These are phyloP conservation scores for Telopea speciosissima DNA, from an alignment of 177 flowering plant species.

Conservation along the genomic window DNA sequence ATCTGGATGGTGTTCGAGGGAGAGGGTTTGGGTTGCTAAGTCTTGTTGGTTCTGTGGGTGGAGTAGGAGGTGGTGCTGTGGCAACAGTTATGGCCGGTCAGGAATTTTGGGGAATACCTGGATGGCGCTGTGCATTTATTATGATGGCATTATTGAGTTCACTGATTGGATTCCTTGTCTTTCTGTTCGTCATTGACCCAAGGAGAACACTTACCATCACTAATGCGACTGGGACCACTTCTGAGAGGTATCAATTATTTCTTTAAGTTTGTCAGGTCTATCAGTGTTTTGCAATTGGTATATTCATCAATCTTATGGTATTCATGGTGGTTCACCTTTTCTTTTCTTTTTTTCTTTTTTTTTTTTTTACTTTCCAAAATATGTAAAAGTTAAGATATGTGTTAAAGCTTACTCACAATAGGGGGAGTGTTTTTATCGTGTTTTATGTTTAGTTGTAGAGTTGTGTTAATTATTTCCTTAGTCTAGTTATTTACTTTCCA, in stretches of 20 bases:
- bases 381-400: too few species aligned
- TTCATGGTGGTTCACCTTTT: neutral
- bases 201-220: constrained; percentile 25
- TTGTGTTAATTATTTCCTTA: too few species aligned
- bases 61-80: constrained; percentile 86
- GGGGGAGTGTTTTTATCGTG: too few species aligned
- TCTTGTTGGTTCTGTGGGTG: constrained; percentile 76
- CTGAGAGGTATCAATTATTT: constrained; percentile 42
- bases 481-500: too few species aligned
- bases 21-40: constrained; percentile 75
- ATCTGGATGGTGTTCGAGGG: constrained; percentile 74
- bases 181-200: constrained; percentile 73
- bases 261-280: neutral
- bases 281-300: neutral
- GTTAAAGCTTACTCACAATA: too few species aligned
- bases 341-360: too few species aligned
- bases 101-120: constrained; percentile 64
- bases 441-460: too few species aligned
- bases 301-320: neutral
- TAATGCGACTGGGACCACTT: constrained; percentile 11
- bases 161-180: constrained; percentile 73
- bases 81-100: constrained; percentile 93
- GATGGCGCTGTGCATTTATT: constrained; percentile 86
- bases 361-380: neutral
- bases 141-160: constrained; percentile 79